phyloP scores from a whole-genome alignment of 2,329 filamentous ascomycete genomes.

The Didymella lethalis region DNA sequence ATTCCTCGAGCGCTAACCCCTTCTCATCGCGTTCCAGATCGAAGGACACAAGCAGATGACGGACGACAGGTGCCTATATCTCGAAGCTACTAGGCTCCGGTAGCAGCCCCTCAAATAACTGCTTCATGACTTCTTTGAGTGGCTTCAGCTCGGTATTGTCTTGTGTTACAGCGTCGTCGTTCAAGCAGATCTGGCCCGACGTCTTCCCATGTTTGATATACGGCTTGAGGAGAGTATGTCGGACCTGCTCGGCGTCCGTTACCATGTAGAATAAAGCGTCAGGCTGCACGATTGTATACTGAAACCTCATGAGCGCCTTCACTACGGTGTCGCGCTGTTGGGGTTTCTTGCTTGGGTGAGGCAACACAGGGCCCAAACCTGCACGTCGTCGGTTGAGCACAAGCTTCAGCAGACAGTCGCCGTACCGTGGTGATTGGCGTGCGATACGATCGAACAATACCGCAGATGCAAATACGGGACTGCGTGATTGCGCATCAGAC shows the following conservation, averaged over 20 bases:
- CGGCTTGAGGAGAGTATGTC: constrained; percentile 50
- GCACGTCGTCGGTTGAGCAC: constrained; percentile 47
- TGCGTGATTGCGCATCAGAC: constrained; percentile 47
- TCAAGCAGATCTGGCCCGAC: constrained; percentile 53
- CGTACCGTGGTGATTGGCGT: constrained; percentile 51
- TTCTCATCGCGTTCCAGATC: neutral
- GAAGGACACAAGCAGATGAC: neutral
- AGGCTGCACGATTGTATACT: constrained; percentile 53
- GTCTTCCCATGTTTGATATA: constrained; percentile 47
- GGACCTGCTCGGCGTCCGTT: constrained; percentile 55
- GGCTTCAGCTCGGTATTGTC: neutral
- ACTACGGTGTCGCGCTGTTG: constrained; percentile 47
- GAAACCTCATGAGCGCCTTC: constrained; percentile 54
- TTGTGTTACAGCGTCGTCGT: constrained; percentile 37
- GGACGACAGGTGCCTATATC: neutral
- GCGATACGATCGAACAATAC: constrained; percentile 49
- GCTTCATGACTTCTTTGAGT: neutral
- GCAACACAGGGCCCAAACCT: constrained; percentile 52
- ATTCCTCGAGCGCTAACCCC: neutral
- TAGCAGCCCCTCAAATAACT: neutral
- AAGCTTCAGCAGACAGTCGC: constrained; percentile 55
- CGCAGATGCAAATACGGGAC: constrained; percentile 51
- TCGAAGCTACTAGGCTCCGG: neutral
- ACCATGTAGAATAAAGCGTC: constrained; percentile 56
- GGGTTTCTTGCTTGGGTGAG: constrained; percentile 40